phyloP scores from a whole-genome alignment of 2,329 filamentous ascomycete genomes.

The Botrytis tulipae region DNA sequence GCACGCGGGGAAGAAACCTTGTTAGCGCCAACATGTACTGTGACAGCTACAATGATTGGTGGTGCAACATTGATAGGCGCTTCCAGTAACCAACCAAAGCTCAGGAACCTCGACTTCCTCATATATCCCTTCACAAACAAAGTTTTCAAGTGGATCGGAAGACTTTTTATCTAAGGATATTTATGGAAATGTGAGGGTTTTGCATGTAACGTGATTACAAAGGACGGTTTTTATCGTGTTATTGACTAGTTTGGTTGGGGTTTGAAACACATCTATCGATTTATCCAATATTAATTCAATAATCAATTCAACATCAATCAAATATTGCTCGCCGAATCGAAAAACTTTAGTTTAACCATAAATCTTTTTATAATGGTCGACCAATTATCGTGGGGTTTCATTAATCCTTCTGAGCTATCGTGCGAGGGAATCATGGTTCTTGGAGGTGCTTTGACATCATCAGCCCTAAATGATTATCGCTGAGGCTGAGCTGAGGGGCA shows the following conservation, averaged over 20 bases:
- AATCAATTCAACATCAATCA: background rate
- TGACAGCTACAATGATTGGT: conserved; percentile 19
- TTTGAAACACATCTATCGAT: conserved; percentile 13
- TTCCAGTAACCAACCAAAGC: conserved; percentile 16
- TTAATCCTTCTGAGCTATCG: background rate
- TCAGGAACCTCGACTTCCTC: background rate
- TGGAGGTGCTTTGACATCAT: conserved; percentile 7
- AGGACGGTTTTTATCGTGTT: background rate
- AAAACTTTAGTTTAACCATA: conserved; percentile 9
- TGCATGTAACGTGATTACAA: conserved; percentile 9
- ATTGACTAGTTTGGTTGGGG: conserved; percentile 11
- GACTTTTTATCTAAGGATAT: background rate
- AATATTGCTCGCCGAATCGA: background rate
- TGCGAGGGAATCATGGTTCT: background rate
- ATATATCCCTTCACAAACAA: background rate
- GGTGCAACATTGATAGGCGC: conserved; percentile 5
- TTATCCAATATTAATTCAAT: background rate
- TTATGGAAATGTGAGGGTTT: conserved; percentile 15
- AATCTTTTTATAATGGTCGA: background rate
- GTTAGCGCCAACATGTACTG: conserved; percentile 21
- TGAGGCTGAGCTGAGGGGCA: background rate
- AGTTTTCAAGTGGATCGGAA: conserved; percentile 16
- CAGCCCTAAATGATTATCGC: conserved; percentile 1
- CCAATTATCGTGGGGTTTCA: conserved; percentile 1
- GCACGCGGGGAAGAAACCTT: conserved; percentile 21